phyloP scores from a whole-genome alignment of 495 filamentous ascomycete species.

The Pseudotulostoma volvatum region DNA sequence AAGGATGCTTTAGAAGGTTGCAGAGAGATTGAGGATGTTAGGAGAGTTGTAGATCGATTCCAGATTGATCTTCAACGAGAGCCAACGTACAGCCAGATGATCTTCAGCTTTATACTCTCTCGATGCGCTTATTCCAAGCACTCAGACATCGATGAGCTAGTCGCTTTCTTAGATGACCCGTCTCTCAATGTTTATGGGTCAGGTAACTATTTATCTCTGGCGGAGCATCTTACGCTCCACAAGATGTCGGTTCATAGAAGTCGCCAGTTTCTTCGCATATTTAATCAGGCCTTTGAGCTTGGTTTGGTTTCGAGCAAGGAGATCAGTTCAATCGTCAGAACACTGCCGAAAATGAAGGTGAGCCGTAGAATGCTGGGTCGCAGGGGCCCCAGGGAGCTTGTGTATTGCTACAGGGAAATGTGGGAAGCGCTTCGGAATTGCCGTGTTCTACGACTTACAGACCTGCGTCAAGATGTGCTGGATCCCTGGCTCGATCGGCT shows the following conservation, averaged over 20 bases:
- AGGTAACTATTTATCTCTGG: conserved; percentile 20
- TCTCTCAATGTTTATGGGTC: conserved; percentile 24
- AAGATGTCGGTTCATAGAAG: conserved; percentile 6
- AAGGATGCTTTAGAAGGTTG: conserved; percentile 11
- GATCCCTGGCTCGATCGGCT: conserved; percentile 21
- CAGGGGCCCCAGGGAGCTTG: conserved; percentile 6
- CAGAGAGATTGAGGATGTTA: conserved; percentile 11
- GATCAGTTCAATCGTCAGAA: conserved; percentile 16
- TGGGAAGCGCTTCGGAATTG: conserved; percentile 28
- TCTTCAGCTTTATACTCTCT: conserved; percentile 22
- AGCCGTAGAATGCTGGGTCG: too few species aligned
- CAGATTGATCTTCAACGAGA: conserved; percentile 22
- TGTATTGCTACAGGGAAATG: conserved; percentile 15
- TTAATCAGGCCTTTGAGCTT: conserved; percentile 22
- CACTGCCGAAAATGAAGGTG: conserved; percentile 9
- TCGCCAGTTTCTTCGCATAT: conserved; percentile 11
- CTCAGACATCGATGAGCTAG: conserved; percentile 10
- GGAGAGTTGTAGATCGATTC: conserved; percentile 13
- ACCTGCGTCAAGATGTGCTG: conserved; percentile 15
- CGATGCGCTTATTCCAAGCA: conserved; percentile 3
- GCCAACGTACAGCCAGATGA: conserved; percentile 24
- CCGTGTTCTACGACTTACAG: conserved; percentile 19
- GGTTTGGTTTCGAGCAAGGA: conserved; percentile 23
- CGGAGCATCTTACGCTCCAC: conserved; percentile 10
- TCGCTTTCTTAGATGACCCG: conserved; percentile 29